These are phyloP conservation scores for Lentinula raphanica DNA, from an alignment of 768 basidiomycete genomes.

Conservation along the genomic window DNA sequence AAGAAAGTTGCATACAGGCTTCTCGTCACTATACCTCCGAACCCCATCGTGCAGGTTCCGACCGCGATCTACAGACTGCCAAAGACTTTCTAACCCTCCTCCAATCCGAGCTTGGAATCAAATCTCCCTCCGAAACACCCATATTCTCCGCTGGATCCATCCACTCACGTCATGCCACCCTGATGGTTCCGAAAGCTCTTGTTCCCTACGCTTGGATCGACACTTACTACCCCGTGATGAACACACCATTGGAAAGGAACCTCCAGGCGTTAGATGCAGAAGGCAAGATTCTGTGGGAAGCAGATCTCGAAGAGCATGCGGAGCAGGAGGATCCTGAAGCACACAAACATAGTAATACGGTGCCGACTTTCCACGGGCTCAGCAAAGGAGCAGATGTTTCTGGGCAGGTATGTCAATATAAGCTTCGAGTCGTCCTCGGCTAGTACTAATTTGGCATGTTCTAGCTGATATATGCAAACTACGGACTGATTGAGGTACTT, in stretches of 20 bases:
- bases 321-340: conserved; percentile 63
- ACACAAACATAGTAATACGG: conserved; percentile 46
- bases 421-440: too few species aligned
- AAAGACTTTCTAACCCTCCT: conserved; percentile 48
- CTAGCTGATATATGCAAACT: conserved; percentile 54
- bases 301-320: conserved; percentile 62
- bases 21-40: conserved; percentile 48
- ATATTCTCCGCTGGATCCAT: conserved; percentile 54
- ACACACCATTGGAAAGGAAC: conserved; percentile 54
- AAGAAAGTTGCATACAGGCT: conserved; percentile 41
- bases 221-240: conserved; percentile 71
- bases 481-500: conserved; percentile 35
- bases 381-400: conserved; percentile 62
- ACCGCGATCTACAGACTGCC: conserved; percentile 52
- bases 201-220: conserved; percentile 57
- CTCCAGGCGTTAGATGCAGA: conserved; percentile 51
- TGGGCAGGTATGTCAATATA: conserved; percentile 52
- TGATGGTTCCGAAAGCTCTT: conserved; percentile 34
- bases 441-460: conserved; percentile 7
- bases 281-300: conserved; percentile 48
- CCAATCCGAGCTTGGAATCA: conserved; percentile 43
- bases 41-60: conserved; percentile 60
- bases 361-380: conserved; percentile 67
- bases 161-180: conserved; percentile 48
- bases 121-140: conserved; percentile 26